Evolutionary conservation across 768 basidiomycete species (phyloP), one percentile per base, ranked within the genome.

Genomic region (Boletus vinaceobasis): DNA sequence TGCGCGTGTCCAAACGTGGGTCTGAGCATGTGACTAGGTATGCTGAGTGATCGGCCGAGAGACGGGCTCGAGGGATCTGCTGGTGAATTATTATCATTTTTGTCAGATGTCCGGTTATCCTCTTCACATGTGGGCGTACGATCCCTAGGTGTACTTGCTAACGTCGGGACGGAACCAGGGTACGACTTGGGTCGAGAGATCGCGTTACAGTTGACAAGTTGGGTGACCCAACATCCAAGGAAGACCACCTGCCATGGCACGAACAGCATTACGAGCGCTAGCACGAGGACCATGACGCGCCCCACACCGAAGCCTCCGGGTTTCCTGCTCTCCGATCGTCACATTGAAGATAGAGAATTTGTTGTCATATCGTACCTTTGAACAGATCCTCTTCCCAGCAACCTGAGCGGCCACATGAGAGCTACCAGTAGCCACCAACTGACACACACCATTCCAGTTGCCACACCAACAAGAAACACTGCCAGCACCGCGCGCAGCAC

Each of bases 191-290:
- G 38, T 47, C 61, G 53, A 39, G 42, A 39, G 35, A 59, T 49
- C 36, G 68, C 72, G 17, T 79, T 79, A 60, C 87, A 90, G 36
- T 83, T 86, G 61, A 81, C 74, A 43, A 91, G 72, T 56, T 93
- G 91, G 48, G 88, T 82, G n/a, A 86, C 56, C 85, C 90, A 91
- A 60, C 85, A 85, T 19, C 90, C 86, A 23, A 96, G 77, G 71
- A 88, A 94, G 5, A 88, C 93, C 10, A 95, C 88, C 71, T 97
- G 94, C 84, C 91, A 93, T 0, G 94, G 94, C n/a, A 95, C 76
- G 49, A 93, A 73, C 37, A 90, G 59, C 55, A 87, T 80, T 37
- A 94, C 85, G n/a, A 86, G 72, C 15, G 79, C 58, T 48, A 86
- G 77, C 33, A 94, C 78, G 19, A 87, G 46, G 7, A 66, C 59